Conservation (phyloP, 345 rosid species). For the Bruguiera parviflora region DNA sequence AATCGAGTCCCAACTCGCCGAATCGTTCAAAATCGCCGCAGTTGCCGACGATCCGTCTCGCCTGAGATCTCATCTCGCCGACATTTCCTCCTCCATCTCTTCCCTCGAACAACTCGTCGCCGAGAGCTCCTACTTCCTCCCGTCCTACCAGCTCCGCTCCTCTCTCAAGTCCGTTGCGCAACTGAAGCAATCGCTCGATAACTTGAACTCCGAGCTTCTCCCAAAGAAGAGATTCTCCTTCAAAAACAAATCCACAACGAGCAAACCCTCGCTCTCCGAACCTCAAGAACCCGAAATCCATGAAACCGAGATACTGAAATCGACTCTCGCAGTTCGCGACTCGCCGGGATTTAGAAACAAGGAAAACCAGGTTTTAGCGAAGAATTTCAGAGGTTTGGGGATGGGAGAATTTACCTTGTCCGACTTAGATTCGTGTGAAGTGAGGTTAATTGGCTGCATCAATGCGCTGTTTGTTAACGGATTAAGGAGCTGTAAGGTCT, state of each 20-base stretch:
- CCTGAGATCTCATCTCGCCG: conserved; percentile 44
- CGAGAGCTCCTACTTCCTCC: conserved; percentile 66
- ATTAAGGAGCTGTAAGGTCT: conserved; percentile 52
- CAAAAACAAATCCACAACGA: conserved; percentile 44
- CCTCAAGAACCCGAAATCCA: conserved; percentile 21
- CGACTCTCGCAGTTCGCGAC: conserved; percentile 32
- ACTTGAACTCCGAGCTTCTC: conserved; percentile 36
- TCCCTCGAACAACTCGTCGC: conserved; percentile 73
- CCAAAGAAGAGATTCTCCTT: conserved; percentile 78
- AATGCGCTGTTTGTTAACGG: conserved; percentile 57
- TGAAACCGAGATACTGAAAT: conserved; percentile 17
- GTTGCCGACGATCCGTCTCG: conserved; percentile 32
- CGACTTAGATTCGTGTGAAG: conserved; percentile 69
- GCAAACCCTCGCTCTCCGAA: conserved; percentile 14
- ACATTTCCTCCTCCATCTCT: conserved; percentile 55
- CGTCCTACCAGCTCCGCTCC: conserved; percentile 74
- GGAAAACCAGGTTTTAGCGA: conserved; percentile 39
- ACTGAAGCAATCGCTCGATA: conserved; percentile 61
- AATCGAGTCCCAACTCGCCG: conserved; percentile 49
- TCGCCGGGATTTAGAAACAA: conserved; percentile 67
- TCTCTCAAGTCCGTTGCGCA: conserved; percentile 65
- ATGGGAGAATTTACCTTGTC: conserved; percentile 67
- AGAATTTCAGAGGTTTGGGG: conserved; percentile 45
- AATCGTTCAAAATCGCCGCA: conserved; percentile 17
- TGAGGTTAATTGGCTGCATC: conserved; percentile 46